Conservation (phyloP, 208 protist species). For the Crithidia mellificae region DNA sequence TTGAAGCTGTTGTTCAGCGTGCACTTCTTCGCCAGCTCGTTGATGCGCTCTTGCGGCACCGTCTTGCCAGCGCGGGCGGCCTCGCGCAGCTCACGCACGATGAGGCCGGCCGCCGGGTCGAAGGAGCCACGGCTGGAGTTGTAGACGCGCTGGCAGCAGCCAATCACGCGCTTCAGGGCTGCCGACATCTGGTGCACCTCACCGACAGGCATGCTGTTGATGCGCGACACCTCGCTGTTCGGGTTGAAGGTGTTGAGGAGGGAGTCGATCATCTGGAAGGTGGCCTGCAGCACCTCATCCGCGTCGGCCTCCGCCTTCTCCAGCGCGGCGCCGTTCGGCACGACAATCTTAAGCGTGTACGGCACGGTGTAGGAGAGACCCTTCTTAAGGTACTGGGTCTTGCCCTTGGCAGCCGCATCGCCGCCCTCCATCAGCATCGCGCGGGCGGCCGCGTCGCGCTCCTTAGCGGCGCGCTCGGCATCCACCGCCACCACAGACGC, state of each 20-base stretch:
- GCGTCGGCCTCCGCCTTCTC: constrained; percentile 25
- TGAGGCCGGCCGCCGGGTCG: constrained; percentile 43
- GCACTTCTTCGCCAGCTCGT: constrained; percentile 35
- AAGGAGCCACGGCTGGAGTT: constrained; percentile 55
- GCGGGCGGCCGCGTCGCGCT: constrained; percentile 56
- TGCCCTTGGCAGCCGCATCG: constrained; percentile 18
- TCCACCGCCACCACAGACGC: constrained; percentile 62
- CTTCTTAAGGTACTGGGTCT: constrained; percentile 42
- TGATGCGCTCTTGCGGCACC: constrained; percentile 32
- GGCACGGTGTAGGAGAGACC: constrained; percentile 72
- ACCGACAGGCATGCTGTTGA: constrained; percentile 48
- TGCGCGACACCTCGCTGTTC: constrained; percentile 58
- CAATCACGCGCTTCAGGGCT: constrained; percentile 50
- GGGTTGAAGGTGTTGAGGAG: constrained; percentile 68
- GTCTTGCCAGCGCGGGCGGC: constrained; percentile 30
- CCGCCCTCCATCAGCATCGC: constrained; percentile 54
- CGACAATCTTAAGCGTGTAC: constrained; percentile 62
- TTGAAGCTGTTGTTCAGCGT: constrained; percentile 50
- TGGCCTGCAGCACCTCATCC: constrained; percentile 38
- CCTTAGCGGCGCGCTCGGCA: constrained; percentile 47
- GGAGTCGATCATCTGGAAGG: constrained; percentile 64
- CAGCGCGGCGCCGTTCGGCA: constrained; percentile 30
- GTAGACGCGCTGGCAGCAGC: constrained; percentile 51
- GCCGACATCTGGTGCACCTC: constrained; percentile 63
- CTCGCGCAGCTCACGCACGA: constrained; percentile 39